phyloP scores from a whole-genome alignment of 768 basidiomycete species.

The Boletus reticulatus region DNA sequence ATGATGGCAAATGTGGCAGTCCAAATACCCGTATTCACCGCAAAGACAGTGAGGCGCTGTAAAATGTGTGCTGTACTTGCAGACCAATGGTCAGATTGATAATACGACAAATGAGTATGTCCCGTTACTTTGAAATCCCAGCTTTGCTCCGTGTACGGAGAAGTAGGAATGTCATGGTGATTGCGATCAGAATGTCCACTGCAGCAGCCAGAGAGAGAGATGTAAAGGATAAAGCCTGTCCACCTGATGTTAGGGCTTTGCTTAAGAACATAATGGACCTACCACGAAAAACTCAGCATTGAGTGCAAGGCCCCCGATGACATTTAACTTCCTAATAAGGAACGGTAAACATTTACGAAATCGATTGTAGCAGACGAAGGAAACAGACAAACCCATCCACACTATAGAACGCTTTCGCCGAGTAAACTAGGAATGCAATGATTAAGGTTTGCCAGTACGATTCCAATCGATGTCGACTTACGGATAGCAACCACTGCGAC shows the following conservation, averaged over 20 bases:
- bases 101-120: not conserved
- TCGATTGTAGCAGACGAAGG: too few species aligned
- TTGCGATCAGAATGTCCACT: slow-evolving; percentile 6
- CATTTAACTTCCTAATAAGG: too few species aligned
- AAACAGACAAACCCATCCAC: too few species aligned
- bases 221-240: not conserved
- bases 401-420: too few species aligned
- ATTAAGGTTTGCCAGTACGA: too few species aligned
- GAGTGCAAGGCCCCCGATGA: too few species aligned
- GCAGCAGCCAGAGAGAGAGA: not conserved
- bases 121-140: not conserved
- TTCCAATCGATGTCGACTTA: too few species aligned
- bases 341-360: too few species aligned
- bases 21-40: slow-evolving; percentile 35
- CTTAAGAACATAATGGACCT: too few species aligned
- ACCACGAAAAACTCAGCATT: too few species aligned
- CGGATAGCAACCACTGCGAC: too few species aligned
- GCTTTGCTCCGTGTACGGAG: not conserved
- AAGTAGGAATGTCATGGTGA: slow-evolving; percentile 4
- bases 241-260: not conserved
- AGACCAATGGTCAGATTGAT: not conserved
- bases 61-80: slow-evolving; percentile 7
- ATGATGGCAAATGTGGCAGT: slow-evolving; percentile 51
- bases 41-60: slow-evolving; percentile 7
- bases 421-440: too few species aligned